Evolutionary conservation across 2,329 filamentous ascomycete genomes (phyloP), one percentile per base, ranked within the genome.

Genomic region (Karstenula rhodostoma): DNA sequence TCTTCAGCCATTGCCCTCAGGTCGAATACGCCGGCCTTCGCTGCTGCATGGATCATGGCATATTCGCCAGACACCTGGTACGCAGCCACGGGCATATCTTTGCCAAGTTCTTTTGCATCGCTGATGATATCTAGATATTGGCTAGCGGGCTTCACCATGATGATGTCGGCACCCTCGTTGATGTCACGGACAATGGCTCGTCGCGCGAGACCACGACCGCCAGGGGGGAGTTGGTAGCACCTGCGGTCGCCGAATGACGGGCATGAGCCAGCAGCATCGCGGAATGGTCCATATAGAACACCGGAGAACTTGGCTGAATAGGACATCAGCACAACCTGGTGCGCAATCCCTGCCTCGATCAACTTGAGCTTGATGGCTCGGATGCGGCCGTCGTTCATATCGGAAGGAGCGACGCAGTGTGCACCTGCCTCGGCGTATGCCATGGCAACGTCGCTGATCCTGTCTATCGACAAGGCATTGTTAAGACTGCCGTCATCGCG

Each of bases 351-450:
- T 60, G 93, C 90, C 79, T 98, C 94, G 60, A 98, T 98, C 64
- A 99, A 84, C 83, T 97, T 98, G 56, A 97, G 86, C 85, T 99
- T 99, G 79, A 99, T 99, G 63, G 94, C 94, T 60, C 94, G 92
- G 73, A 99, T 96, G 66, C 95, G 91, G 29, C 95, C 95, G 77
- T 99, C 95, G 77, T 98, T 99, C 95, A 99, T 99, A 78, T 99
- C 95, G 1, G 93, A 97, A 1, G 95, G 95, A 0, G 95, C 95
- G 29, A 99, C 93, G 77, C 94, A 98, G 80, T 99, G 95, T 0
- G 94, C 95, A 59, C 95, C 95, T 17, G 95, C 95, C 73, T 90
- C 86, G n/a, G 95, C 95, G 76, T 99, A 99, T 35, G 94, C 92
- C 66, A 98, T 85, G n/a, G 95, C 94, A n/a, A 98, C 94, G 77